A percentile compares a stretch with the other conserved stretches of the same genome.
phyloP scores from a whole-genome alignment of 768 basidiomycete species.

The Xerocomus potaroensis region DNA sequence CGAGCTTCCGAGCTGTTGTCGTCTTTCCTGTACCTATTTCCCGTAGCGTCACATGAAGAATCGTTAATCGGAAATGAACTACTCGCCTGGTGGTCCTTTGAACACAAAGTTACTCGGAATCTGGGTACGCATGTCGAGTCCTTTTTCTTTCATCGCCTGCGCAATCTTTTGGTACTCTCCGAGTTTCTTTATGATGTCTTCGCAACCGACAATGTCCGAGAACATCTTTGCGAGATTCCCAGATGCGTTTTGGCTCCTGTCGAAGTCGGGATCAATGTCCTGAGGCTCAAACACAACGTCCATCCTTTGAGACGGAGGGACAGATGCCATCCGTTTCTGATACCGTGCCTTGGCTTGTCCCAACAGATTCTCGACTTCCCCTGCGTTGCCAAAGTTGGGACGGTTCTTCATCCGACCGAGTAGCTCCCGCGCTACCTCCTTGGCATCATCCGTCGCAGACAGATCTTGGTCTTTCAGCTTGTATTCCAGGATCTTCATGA shows the following conservation, averaged over 20 bases:
- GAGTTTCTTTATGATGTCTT: slow-evolving; percentile 48
- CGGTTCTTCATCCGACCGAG: slow-evolving; percentile 36
- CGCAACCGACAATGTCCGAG: slow-evolving; percentile 59
- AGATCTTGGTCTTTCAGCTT: slow-evolving; percentile 60
- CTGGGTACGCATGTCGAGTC: slow-evolving; percentile 42
- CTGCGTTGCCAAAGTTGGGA: slow-evolving; percentile 65
- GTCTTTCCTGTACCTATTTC: slow-evolving; percentile 61
- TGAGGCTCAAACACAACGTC: slow-evolving; percentile 37
- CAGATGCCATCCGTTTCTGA: slow-evolving; percentile 35
- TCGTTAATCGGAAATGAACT: background rate
- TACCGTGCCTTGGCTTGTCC: slow-evolving; percentile 47
- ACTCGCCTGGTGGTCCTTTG: slow-evolving; percentile 65
- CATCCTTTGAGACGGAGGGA: slow-evolving; percentile 21
- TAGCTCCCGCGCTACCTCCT: slow-evolving; percentile 50
- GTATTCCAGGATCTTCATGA: slow-evolving; percentile 47
- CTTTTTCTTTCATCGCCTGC: slow-evolving; percentile 36
- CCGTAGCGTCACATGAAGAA: background rate
- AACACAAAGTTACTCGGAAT: slow-evolving; percentile 66
- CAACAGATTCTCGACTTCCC: slow-evolving; percentile 63
- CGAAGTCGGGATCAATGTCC: slow-evolving; percentile 65
- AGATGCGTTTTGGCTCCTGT: slow-evolving; percentile 45
- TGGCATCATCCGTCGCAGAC: slow-evolving; percentile 52
- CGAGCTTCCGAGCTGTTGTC: slow-evolving; percentile 59
- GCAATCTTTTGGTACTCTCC: slow-evolving; percentile 51
- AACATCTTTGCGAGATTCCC: slow-evolving; percentile 56